These are phyloP conservation scores for Detonula confervacea DNA, from an alignment of 352 stramenopile genomes.

Conservation along the genomic window DNA sequence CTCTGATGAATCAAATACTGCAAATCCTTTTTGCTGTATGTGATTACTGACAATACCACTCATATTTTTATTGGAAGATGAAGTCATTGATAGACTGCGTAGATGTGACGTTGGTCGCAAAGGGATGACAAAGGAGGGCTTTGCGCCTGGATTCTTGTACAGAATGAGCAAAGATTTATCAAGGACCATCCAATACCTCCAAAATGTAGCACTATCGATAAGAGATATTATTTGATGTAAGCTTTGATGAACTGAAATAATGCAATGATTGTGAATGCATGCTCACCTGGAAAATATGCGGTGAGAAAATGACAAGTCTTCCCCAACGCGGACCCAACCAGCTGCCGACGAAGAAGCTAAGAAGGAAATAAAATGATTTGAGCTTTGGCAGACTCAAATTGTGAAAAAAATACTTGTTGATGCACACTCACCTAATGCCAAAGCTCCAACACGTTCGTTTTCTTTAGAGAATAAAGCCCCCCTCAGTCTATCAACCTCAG, in stretches of 20 bases:
- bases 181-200: constrained; percentile 71
- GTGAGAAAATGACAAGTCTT: constrained; percentile 59
- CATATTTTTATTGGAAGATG: constrained; percentile 34
- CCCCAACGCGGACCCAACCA: constrained; percentile 75
- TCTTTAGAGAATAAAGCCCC: constrained; percentile 68
- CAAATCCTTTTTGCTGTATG: constrained; percentile 68
- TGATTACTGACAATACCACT: constrained; percentile 39
- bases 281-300: too few species aligned
- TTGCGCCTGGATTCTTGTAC: constrained; percentile 58
- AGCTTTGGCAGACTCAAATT: constrained; percentile 3
- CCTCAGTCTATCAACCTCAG: constrained; percentile 55
- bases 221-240: constrained; percentile 8
- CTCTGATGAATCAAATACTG: constrained; percentile 58
- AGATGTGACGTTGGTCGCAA: constrained; percentile 26
- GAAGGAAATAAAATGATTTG: constrained; percentile 4
- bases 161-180: constrained; percentile 68
- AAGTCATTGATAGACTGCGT: constrained; percentile 28
- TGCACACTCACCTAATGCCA: constrained; percentile 56
- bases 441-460: constrained; percentile 61
- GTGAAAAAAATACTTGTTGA: background rate
- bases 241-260: too few species aligned
- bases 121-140: constrained; percentile 37
- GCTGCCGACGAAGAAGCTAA: constrained; percentile 33
- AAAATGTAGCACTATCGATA: constrained; percentile 67
- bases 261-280: too few species aligned